Evolutionary conservation across 2,329 filamentous ascomycete species (phyloP).

Genomic region (Ambrosiella cleistominuta): DNA sequence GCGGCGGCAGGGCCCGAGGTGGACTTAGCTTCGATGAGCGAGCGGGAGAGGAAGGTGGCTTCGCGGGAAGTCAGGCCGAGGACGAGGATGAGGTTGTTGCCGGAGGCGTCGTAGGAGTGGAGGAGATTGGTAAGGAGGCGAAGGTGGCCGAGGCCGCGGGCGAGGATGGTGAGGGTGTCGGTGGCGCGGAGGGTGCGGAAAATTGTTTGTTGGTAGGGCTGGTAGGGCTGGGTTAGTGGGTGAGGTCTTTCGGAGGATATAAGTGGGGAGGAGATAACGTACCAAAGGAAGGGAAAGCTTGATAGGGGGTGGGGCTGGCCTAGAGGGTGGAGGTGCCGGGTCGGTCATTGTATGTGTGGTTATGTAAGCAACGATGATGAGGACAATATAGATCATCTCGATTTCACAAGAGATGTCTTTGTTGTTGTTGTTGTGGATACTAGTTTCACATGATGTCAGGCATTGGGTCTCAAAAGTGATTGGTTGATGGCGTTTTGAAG

Average conservation of each 20-base stretch:
- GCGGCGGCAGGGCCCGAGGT: constrained; percentile 45
- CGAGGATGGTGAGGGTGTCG: constrained; percentile 86
- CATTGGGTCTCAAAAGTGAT: no score
- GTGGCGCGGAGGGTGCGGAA: constrained; percentile 79
- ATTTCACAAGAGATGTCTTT: no score
- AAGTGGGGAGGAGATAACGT: constrained; percentile 15
- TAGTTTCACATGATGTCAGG: no score
- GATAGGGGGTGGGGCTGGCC: constrained; percentile 33
- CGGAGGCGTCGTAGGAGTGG: constrained; percentile 89
- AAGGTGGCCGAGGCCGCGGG: constrained; percentile 78
- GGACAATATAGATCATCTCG: no score
- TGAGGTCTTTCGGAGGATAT: not conserved
- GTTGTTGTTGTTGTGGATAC: no score
- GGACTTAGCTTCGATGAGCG: constrained; percentile 84
- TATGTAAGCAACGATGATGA: no score
- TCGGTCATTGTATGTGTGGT: no score
- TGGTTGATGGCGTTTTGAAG: not conserved
- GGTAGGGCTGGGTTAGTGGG: not conserved
- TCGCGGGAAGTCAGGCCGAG: constrained; percentile 83
- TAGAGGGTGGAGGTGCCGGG: no score
- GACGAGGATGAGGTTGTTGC: constrained; percentile 79
- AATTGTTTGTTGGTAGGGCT: constrained; percentile 87
- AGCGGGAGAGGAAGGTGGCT: constrained; percentile 93
- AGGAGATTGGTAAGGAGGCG: constrained; percentile 89
- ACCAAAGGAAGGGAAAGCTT: constrained; percentile 66